Evolutionary conservation across 2,329 filamentous ascomycete species (phyloP), one percentile per base, ranked within the genome.

Genomic region (Hypoxylon sp.): DNA sequence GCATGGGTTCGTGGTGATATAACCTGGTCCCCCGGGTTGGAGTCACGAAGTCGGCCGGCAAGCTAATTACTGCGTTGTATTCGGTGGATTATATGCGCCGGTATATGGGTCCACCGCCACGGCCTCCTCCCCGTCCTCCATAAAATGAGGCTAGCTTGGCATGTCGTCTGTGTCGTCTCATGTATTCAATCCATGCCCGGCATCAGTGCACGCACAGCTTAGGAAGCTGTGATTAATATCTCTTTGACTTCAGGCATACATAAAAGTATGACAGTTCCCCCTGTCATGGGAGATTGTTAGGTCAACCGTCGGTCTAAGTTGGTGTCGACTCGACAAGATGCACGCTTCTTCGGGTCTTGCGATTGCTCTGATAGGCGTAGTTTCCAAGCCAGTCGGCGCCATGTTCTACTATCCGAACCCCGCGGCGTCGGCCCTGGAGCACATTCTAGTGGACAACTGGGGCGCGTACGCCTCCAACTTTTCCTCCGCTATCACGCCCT

Each of bases 361-460:
- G 7, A 39, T 51, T n/a, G 27, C 53, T 13, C 42, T 69, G 15
- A 32, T 71, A 11, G 39, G 52, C 10, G 17, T 15, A 3, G 70
- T 29, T 13, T 29, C 51, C 17, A 53, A 24, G 31, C 61, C 50
- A 27, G 50, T 17, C 24, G 17, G 17, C 57, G 70, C 39, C 47
- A 76, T 73, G 73, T 78, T 62, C 69, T 78, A 74, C 51, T 76
- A 76, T 32, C 74, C 74, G 13, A 69, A n/a, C 48, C 66, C 73
- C 13, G 65, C 68, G 10, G 56, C 59, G 0, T 73, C 73, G 6
- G 53, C 65, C 7, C 62, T 76, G 1, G 74, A 76, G 55, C 74
- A 75, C 48, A 74, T 76, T 29, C 51, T 75, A 1, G 73, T 76
- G 8, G 74, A 75, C 58, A 74, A 73, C 64, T 73, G 73, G 73